Evolutionary conservation across 108 stramenopile genomes (phyloP).

Genomic region (Fistulifera solaris): DNA sequence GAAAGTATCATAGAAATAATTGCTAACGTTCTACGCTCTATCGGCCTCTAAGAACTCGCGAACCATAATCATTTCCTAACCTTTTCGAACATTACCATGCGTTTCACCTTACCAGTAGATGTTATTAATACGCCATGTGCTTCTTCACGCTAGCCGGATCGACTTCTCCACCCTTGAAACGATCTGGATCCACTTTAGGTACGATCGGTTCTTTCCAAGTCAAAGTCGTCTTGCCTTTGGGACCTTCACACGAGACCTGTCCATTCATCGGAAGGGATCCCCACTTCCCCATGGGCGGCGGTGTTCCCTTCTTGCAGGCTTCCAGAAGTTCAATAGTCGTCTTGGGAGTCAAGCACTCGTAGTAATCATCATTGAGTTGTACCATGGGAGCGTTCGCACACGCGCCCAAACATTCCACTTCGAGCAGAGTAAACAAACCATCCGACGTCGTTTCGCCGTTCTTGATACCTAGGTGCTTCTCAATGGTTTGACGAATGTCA

Average conservation of each 20-base stretch:
- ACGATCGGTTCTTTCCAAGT: constrained; percentile 45
- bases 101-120: no score
- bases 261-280: constrained; percentile 99
- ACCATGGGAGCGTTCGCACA: constrained; percentile 99
- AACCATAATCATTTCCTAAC: no score
- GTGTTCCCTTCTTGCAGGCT: constrained; percentile 85
- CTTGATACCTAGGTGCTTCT: constrained; percentile 93
- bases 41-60: no score
- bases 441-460: constrained; percentile 93
- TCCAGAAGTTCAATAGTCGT: constrained; percentile 91
- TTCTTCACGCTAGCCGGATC: constrained; percentile 95
- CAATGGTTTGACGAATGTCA: constrained; percentile 98
- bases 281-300: constrained; percentile 95
- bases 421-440: constrained; percentile 95
- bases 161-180: constrained; percentile 81
- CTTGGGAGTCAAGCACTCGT: constrained; percentile 96
- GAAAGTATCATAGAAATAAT: no score
- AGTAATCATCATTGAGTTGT: constrained; percentile 98
- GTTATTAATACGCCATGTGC: constrained; percentile 93
- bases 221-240: constrained; percentile 91
- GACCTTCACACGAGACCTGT: constrained; percentile 99
- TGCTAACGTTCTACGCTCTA: no score
- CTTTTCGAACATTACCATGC: no score
- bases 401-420: constrained; percentile 99
- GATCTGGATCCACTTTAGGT: constrained; percentile 61